Percentiles rank a stretch among this genome's conserved stretches.
Evolutionary conservation across 1,284 basidiomycete genomes (phyloP).

Genomic region (Puccinia coronata): DNA sequence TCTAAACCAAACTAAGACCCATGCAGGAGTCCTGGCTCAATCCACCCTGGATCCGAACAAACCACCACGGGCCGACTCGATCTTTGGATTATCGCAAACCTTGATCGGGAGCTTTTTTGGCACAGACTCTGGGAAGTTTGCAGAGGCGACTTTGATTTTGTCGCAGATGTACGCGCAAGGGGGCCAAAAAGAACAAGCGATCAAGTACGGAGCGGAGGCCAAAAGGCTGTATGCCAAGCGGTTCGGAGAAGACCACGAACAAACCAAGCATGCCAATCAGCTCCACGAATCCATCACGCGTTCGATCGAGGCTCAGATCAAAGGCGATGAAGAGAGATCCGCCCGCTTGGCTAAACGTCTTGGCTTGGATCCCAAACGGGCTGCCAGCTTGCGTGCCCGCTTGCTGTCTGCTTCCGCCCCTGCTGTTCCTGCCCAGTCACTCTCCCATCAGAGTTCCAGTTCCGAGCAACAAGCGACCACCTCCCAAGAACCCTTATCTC

Average conservation of each 20-base stretch:
- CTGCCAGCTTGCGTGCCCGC: slow-evolving; percentile 36
- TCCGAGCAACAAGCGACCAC: neutral
- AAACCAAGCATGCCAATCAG: slow-evolving; percentile 41
- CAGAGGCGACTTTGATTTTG: slow-evolving; percentile 42
- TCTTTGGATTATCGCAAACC: slow-evolving; percentile 45
- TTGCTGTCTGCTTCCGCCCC: slow-evolving; percentile 26
- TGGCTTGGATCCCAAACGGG: slow-evolving; percentile 47
- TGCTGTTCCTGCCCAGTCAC: neutral
- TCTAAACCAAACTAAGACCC: slow-evolving; percentile 25
- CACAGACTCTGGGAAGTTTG: slow-evolving; percentile 37
- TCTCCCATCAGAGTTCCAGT: neutral
- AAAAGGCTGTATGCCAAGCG: slow-evolving; percentile 30
- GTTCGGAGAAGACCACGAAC: slow-evolving; percentile 42
- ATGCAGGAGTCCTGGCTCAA: slow-evolving; percentile 43
- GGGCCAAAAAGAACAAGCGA: slow-evolving; percentile 40
- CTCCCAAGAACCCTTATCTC: neutral
- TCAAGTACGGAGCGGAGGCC: slow-evolving; percentile 39
- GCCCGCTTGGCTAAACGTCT: slow-evolving; percentile 38
- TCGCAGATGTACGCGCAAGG: slow-evolving; percentile 43
- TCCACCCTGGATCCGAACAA: slow-evolving; percentile 25
- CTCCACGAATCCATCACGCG: slow-evolving; percentile 28
- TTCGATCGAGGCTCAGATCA: slow-evolving; percentile 49
- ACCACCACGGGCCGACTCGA: slow-evolving; percentile 23
- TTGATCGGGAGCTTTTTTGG: slow-evolving; percentile 48
- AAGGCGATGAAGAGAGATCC: slow-evolving; percentile 47